Percentiles rank a stretch among this genome's conserved stretches.
These are phyloP conservation scores for Telopea speciosissima DNA, from an alignment of 177 flowering plant species.

Conservation along the genomic window DNA sequence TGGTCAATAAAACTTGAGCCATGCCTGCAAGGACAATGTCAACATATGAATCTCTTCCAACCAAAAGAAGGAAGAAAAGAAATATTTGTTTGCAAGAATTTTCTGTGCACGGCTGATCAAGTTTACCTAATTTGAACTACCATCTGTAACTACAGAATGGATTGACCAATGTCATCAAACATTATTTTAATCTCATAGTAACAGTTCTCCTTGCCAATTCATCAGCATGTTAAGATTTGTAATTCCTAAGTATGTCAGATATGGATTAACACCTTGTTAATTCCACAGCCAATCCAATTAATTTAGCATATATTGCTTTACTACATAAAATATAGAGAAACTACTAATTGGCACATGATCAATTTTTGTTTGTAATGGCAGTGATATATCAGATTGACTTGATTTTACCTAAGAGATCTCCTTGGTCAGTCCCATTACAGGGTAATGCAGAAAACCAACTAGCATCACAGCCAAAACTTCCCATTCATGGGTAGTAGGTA, in stretches of 20 bases:
- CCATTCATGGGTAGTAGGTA: too few relatives aligned
- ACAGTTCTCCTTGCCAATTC: background rate
- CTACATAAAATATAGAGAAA: too few relatives aligned
- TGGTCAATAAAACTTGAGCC: constrained; percentile 42
- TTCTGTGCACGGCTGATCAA: background rate
- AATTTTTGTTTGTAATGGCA: too few relatives aligned
- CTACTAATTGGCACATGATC: too few relatives aligned
- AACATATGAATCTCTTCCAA: background rate
- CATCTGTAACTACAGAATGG: background rate
- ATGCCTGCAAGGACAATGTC: constrained; percentile 32
- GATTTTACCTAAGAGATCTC: too few relatives aligned
- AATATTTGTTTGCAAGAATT: background rate
- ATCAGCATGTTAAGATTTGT: background rate
- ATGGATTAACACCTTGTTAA: background rate
- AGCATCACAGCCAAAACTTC: too few relatives aligned
- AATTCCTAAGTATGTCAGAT: background rate
- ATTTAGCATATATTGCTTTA: too few relatives aligned
- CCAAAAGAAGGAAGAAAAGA: background rate
- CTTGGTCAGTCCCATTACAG: too few relatives aligned
- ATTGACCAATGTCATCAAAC: background rate
- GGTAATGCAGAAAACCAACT: too few relatives aligned
- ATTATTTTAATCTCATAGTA: background rate
- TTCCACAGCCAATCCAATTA: too few relatives aligned
- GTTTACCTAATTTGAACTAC: background rate
- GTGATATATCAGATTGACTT: too few relatives aligned